Evolutionary conservation across 2,329 filamentous ascomycete genomes (phyloP).

Genomic region (Didymella glomerata): DNA sequence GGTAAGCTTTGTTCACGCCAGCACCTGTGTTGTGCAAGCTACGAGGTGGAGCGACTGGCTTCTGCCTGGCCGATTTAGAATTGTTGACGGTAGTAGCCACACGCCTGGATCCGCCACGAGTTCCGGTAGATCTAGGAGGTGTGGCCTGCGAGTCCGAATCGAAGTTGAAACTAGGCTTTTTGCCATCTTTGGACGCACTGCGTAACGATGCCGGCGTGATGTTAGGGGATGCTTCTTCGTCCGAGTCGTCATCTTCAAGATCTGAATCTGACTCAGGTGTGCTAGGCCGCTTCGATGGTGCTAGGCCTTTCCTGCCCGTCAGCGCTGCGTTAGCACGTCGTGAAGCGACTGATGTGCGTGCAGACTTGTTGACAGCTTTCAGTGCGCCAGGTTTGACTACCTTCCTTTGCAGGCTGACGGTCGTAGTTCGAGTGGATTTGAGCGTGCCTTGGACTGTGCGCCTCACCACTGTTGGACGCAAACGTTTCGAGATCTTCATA

Average conservation of each 20-base stretch:
- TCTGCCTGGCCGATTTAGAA: conserved; percentile 17
- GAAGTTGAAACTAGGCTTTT: conserved; percentile 24
- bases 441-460: conserved; percentile 23
- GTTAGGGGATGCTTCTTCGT: conserved; percentile 40
- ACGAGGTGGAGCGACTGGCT: conserved; percentile 15
- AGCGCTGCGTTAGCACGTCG: conserved; percentile 21
- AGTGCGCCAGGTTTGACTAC: conserved; percentile 33
- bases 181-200: conserved; percentile 39
- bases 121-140: conserved; percentile 2
- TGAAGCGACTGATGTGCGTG: conserved; percentile 16
- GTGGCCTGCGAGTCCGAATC: conserved; percentile 7
- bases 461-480: conserved; percentile 19
- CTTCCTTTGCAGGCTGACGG: conserved; percentile 37
- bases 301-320: conserved; percentile 26
- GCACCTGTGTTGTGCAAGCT: conserved; percentile 26
- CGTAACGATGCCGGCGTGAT: conserved; percentile 50
- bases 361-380: conserved; percentile 34
- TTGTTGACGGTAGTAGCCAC: conserved; percentile 1
- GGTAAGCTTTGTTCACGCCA: conserved; percentile 23
- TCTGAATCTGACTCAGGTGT: conserved; percentile 27
- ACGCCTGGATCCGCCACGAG: conserved; percentile 5
- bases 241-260: conserved; percentile 24
- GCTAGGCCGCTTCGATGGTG: conserved; percentile 26
- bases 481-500: conserved; percentile 23
- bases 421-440: conserved; percentile 34